Percentiles rank a stretch among this genome's conserved stretches.
Evolutionary conservation across 1,284 basidiomycete species (phyloP).

Genomic region (Inonotus hispidus): DNA sequence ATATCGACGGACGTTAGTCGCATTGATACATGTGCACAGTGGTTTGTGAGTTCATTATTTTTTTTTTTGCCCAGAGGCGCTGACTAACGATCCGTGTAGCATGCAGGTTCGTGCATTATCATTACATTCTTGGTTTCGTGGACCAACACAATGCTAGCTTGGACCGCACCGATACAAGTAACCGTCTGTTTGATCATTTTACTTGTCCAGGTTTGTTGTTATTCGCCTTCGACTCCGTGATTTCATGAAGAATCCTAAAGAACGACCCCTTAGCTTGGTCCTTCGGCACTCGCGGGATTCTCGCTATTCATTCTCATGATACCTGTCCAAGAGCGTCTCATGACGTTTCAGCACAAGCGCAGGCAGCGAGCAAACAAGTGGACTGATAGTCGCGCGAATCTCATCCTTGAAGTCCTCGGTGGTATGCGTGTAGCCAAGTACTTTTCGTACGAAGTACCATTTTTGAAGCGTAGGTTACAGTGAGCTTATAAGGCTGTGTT

Average conservation of each 20-base stretch:
- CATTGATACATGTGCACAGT: constrained; percentile 55
- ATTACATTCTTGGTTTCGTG: not conserved
- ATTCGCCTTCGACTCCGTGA: not conserved
- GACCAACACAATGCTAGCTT: constrained; percentile 32
- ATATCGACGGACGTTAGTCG: constrained; percentile 66
- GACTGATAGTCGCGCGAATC: constrained; percentile 66
- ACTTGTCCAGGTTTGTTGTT: constrained; percentile 42
- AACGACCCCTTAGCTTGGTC: constrained; percentile 50
- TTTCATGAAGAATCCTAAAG: not conserved
- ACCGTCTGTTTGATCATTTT: constrained; percentile 56
- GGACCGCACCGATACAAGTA: constrained; percentile 69
- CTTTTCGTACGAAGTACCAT: constrained; percentile 66
- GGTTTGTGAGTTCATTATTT: constrained; percentile 50
- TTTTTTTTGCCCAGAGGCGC: not conserved
- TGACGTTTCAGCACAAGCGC: constrained; percentile 61
- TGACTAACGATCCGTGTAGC: constrained; percentile 14
- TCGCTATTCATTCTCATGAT: constrained; percentile 64
- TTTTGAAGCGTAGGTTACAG: constrained; percentile 52
- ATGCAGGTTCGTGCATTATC: constrained; percentile 20
- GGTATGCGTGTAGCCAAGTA: constrained; percentile 76
- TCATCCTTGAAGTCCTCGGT: constrained; percentile 61
- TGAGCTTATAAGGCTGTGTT: no score
- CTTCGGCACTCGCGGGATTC: constrained; percentile 74
- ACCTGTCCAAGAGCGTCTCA: constrained; percentile 66
- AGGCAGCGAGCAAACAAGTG: constrained; percentile 59